Evolutionary conservation across 2,329 filamentous ascomycete species (phyloP).

Genomic region (Aspergillus alliaceus): DNA sequence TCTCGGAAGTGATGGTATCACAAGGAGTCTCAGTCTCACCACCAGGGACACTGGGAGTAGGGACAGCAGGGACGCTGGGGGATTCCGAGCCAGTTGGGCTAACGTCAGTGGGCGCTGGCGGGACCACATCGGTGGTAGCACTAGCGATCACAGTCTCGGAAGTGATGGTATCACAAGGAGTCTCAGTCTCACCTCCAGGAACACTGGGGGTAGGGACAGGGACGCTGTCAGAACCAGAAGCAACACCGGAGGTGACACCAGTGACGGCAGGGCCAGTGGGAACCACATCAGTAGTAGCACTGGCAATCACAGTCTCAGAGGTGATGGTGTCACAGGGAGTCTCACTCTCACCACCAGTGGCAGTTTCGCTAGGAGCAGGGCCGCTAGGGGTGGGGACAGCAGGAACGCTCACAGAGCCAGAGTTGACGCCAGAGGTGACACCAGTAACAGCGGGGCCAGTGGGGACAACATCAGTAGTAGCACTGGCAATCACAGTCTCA

Average conservation of each 20-base stretch:
- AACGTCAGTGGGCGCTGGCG: slow-evolving; percentile 14
- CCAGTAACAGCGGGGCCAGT: not conserved
- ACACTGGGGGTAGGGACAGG: slow-evolving; percentile 4
- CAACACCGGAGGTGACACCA: not conserved
- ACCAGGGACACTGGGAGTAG: slow-evolving; percentile 5
- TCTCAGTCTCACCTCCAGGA: slow-evolving; percentile 1
- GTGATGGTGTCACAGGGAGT: slow-evolving; percentile 18
- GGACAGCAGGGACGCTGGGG: not conserved
- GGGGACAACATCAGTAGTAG: slow-evolving; percentile 4
- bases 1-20: slow-evolving; percentile 12
- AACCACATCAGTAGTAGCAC: not conserved
- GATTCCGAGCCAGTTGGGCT: too few species aligned
- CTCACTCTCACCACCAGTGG: too few species aligned
- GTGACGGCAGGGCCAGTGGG: not conserved
- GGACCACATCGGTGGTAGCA: slow-evolving; percentile 11
- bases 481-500: slow-evolving; percentile 4
- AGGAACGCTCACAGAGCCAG: slow-evolving; percentile 5
- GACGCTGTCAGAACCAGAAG: not conserved
- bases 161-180: slow-evolving; percentile 12
- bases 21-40: slow-evolving; percentile 7
- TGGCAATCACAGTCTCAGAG: slow-evolving; percentile 4
- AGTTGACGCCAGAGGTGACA: not conserved
- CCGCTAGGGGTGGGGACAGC: slow-evolving; percentile 5
- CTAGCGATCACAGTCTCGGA: slow-evolving; percentile 8
- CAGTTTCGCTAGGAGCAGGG: slow-evolving; percentile 1